phyloP scores from a whole-genome alignment of 164 flowering plant species.

The Stephania cephalantha region DNA sequence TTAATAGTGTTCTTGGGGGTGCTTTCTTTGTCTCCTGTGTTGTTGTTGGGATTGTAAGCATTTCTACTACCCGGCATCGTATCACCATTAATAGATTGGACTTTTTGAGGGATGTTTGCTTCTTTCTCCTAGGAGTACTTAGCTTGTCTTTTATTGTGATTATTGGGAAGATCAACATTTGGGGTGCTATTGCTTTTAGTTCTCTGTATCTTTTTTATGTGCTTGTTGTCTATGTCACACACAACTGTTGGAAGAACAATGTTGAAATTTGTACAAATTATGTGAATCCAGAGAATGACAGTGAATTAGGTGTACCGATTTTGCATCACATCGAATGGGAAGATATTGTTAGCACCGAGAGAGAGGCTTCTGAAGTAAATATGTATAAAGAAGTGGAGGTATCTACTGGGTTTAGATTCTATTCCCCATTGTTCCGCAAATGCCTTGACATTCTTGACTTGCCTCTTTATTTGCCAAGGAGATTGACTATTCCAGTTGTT shows the following conservation, averaged over 20 bases:
- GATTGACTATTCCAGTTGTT: conserved; percentile 45
- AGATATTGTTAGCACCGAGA: neutral
- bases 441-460: conserved; percentile 24
- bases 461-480: conserved; percentile 41
- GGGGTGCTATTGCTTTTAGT: conserved; percentile 46
- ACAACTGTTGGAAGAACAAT: conserved; percentile 18
- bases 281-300: neutral
- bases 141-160: conserved; percentile 34
- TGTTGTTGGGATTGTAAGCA: conserved; percentile 60
- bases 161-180: conserved; percentile 40
- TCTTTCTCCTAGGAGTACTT: conserved; percentile 37
- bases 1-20: conserved; percentile 71
- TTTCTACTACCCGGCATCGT: conserved; percentile 18
- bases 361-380: conserved; percentile 13
- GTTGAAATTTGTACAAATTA: conserved; percentile 9
- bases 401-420: conserved; percentile 2
- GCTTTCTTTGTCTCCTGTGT: conserved; percentile 57
- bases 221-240: conserved; percentile 31
- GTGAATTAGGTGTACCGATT: conserved; percentile 25
- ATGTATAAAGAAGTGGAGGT: neutral
- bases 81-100: conserved; percentile 33
- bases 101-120: conserved; percentile 56
- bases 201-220: conserved; percentile 54
- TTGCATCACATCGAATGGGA: conserved; percentile 13
- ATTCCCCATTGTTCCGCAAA: conserved; percentile 15